Percentiles rank a stretch among this genome's conserved stretches.
Evolutionary conservation across 768 basidiomycete genomes (phyloP).

Genomic region (Lenzites betulinus): DNA sequence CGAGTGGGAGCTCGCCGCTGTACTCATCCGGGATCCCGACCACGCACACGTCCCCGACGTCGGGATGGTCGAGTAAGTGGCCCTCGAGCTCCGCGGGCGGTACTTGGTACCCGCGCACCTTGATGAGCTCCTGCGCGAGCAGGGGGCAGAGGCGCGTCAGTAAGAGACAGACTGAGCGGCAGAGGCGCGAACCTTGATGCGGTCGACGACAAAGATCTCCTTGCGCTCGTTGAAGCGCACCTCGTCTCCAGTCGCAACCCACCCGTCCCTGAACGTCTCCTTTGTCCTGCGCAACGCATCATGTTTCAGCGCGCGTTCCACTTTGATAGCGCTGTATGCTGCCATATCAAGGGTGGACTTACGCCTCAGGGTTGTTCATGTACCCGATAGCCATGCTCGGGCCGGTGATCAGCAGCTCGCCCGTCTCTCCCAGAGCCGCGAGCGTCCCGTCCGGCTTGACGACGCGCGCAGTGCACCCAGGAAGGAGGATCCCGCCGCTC

Average conservation of each 20-base stretch:
- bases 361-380: conserved; percentile 25
- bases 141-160: background rate
- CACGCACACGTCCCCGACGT: conserved; percentile 43
- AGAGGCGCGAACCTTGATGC: conserved; percentile 58
- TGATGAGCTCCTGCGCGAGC: conserved; percentile 63
- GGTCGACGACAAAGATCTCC: conserved; percentile 71
- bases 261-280: conserved; percentile 63
- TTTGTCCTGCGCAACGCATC: conserved; percentile 47
- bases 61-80: conserved; percentile 40
- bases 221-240: conserved; percentile 61
- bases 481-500: conserved; percentile 44
- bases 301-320: background rate
- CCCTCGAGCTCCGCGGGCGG: conserved; percentile 41
- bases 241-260: conserved; percentile 74
- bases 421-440: conserved; percentile 45
- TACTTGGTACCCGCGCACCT: conserved; percentile 54
- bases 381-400: conserved; percentile 45
- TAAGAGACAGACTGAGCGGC: background rate
- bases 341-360: background rate
- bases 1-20: conserved; percentile 73
- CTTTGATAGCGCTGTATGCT: too few species aligned
- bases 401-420: conserved; percentile 50
- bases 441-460: conserved; percentile 48
- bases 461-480: conserved; percentile 47
- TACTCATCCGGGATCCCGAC: conserved; percentile 73